Evolutionary conservation across 106 monocot species (phyloP), one percentile per base, ranked within the genome.

Genomic region (Dendrobium chrysotoxum): DNA sequence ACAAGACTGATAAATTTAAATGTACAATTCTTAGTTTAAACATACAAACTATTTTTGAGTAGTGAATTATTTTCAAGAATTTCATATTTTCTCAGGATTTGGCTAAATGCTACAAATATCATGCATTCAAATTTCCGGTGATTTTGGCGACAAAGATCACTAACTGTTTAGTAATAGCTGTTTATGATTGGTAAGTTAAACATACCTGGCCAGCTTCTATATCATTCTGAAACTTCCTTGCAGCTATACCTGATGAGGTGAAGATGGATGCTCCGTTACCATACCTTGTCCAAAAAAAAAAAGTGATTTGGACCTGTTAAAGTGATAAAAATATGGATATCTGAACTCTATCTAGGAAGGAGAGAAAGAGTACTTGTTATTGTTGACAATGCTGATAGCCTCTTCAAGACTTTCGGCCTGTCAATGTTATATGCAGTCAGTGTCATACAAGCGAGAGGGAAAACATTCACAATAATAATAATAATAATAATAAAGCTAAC

Each of bases 231-330:
- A 99, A 99, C 83, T 90, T 99, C 80, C 99, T 95, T 68, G 99
- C 95, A 85, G 89, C 81, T 26, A 91, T 81, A 72, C 99, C 99
- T 18, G 99, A 99, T 39, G 99, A 87, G 0, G 99, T 99, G 80
- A 99, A 99, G 88, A 99, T 93, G 23, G 99, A 95, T 31, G 95
- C 99, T 38, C 99, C 99, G 77, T 99, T 99, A 61, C 99, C 99
- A 81, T 91, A 99, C 83, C 99, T 99, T 65, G 75, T 31, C 71
- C 7, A 68, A 80, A 86, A 11, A 28, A 28, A 44, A 57, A n/a
- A 13, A 35, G 64, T 44, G 18, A 44, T 28, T 79, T 73, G 35
- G 17, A 38, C 16, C 45, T 25, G 16, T 26, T 21, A 46, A 35
- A 61, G 25, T 64, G 64, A 71, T 21, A 18, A 74, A 28, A 30